A percentile compares a stretch with the other conserved stretches of the same genome.
phyloP scores from a whole-genome alignment of 192 early-diverging fungal genomes.

The Coemansia erecta region DNA sequence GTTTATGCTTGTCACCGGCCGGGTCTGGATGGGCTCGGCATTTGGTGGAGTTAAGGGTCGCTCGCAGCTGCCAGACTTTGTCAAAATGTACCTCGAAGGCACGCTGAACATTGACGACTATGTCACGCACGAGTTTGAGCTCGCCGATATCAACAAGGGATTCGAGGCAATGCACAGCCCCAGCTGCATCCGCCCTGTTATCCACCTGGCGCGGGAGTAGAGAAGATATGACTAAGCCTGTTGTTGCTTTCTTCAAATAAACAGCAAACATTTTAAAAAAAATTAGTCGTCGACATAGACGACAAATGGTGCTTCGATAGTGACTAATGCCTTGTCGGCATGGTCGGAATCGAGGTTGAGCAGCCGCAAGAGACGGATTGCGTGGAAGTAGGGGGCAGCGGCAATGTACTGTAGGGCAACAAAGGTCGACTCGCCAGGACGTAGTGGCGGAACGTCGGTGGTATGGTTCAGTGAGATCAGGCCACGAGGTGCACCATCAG shows the following conservation, averaged over 20 bases:
- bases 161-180: slow-evolving; percentile 88
- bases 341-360: slow-evolving; percentile 25
- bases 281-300: slow-evolving; percentile 28
- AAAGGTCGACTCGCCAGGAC: slow-evolving; percentile 31
- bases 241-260: background rate
- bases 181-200: slow-evolving; percentile 56
- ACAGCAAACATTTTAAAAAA: background rate
- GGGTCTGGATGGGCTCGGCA: slow-evolving; percentile 93
- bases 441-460: slow-evolving; percentile 31
- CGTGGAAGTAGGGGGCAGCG: slow-evolving; percentile 42
- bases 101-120: slow-evolving; percentile 91
- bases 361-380: slow-evolving; percentile 23
- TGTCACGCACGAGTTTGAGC: slow-evolving; percentile 76
- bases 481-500: background rate
- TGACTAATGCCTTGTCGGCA: slow-evolving; percentile 23
- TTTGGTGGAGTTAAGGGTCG: slow-evolving; percentile 98
- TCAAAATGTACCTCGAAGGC: slow-evolving; percentile 80
- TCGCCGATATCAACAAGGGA: slow-evolving; percentile 90
- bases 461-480: slow-evolving; percentile 11
- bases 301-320: slow-evolving; percentile 41
- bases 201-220: slow-evolving; percentile 39
- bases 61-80: slow-evolving; percentile 81
- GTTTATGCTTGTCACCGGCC: slow-evolving; percentile 95
- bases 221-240: background rate
- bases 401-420: slow-evolving; percentile 36